These are phyloP conservation scores for Zygoascus hellenicus DNA, from an alignment of 1,139 yeast genomes.

Conservation along the genomic window DNA sequence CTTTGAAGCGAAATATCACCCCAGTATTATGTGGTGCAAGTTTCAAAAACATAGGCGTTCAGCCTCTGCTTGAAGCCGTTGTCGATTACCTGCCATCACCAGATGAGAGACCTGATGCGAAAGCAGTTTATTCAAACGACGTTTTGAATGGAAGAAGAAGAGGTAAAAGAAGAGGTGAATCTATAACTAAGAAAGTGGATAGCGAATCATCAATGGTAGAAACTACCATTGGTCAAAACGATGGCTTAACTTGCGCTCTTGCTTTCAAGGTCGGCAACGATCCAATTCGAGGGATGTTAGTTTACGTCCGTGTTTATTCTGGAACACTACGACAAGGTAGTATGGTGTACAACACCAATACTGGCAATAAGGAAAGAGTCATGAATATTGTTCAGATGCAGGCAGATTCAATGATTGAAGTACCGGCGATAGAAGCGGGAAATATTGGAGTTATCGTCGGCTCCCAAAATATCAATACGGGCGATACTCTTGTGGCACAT, in stretches of 20 bases:
- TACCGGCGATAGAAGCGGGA: constrained; percentile 58
- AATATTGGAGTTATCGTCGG: constrained; percentile 88
- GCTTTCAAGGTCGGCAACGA: constrained; percentile 92
- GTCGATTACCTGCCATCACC: constrained; percentile 80
- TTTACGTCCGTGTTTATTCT: constrained; percentile 81
- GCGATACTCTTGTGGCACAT: constrained; percentile 76
- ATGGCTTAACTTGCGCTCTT: constrained; percentile 64
- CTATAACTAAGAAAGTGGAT: constrained; percentile 14
- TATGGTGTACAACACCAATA: constrained; percentile 59
- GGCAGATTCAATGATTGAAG: constrained; percentile 78
- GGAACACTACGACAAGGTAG: constrained; percentile 64
- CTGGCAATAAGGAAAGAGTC: constrained; percentile 60
- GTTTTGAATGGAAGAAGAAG: constrained; percentile 5
- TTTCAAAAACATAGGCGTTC: constrained; percentile 88
- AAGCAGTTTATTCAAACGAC: constrained; percentile 27
- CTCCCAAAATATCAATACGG: constrained; percentile 72
- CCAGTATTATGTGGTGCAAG: constrained; percentile 95
- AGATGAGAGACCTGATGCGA: constrained; percentile 54
- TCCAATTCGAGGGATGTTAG: constrained; percentile 70
- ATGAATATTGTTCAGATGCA: constrained; percentile 76
- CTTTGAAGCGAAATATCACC: constrained; percentile 51
- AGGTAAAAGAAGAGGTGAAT: constrained; percentile 19
- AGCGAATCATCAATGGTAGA: constrained; percentile 39
- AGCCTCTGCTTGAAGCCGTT: constrained; percentile 83
- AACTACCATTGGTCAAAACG: constrained; percentile 49